Conservation (phyloP, 495 filamentous ascomycete species). For the Xylona heveae region DNA sequence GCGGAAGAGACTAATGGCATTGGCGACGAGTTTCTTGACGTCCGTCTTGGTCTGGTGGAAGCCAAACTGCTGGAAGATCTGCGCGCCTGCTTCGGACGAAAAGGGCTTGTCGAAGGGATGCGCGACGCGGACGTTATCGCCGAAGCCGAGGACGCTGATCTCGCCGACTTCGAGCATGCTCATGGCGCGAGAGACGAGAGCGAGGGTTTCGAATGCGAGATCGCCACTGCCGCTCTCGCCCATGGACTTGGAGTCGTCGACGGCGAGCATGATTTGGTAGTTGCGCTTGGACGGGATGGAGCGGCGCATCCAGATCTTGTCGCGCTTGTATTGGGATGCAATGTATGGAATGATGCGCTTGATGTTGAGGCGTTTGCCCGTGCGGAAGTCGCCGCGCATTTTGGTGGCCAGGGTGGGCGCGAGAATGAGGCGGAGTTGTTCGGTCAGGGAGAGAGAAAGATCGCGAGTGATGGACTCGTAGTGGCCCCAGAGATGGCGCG, state of each 20-base stretch:
- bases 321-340: slow-evolving; percentile 86
- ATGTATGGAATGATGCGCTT: slow-evolving; percentile 99
- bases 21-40: slow-evolving; percentile 51
- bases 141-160: slow-evolving; percentile 76
- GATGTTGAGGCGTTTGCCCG: slow-evolving; percentile 95
- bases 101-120: slow-evolving; percentile 76
- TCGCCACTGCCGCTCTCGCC: slow-evolving; percentile 41
- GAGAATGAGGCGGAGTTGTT: slow-evolving; percentile 87
- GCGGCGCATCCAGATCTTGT: slow-evolving; percentile 99
- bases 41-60: slow-evolving; percentile 76
- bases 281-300: slow-evolving; percentile 75
- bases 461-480: slow-evolving; percentile 68
- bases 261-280: slow-evolving; percentile 92
- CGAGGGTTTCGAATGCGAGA: slow-evolving; percentile 79
- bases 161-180: slow-evolving; percentile 87
- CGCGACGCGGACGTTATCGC: slow-evolving; percentile 63
- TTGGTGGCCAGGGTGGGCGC: slow-evolving; percentile 89
- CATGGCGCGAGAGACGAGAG: slow-evolving; percentile 65
- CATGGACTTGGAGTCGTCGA: slow-evolving; percentile 93
- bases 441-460: slow-evolving; percentile 70
- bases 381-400: slow-evolving; percentile 89
- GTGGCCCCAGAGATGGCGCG: slow-evolving; percentile 61
- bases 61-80: slow-evolving; percentile 63
- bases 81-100: slow-evolving; percentile 59
- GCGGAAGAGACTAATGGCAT: slow-evolving; percentile 62